Conservation (phyloP, 2,329 filamentous ascomycete genomes). For the Fonsecaea monophora region DNA sequence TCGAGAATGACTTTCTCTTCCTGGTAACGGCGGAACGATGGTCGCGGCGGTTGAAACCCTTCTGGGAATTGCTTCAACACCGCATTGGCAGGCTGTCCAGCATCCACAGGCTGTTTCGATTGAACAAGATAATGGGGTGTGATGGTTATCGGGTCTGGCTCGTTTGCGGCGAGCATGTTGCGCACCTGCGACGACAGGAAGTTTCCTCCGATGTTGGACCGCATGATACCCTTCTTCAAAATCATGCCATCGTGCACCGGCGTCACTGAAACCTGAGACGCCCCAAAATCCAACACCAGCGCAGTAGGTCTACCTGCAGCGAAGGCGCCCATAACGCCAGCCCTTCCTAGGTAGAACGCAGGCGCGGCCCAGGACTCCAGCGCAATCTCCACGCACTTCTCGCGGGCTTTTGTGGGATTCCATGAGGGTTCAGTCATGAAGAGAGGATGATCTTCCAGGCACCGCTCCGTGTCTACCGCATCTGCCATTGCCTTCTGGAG, state of each 20-base stretch:
- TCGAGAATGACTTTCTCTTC: constrained; percentile 93
- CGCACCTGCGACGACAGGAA: constrained; percentile 91
- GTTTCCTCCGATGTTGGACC: constrained; percentile 83
- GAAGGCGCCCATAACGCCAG: constrained; percentile 87
- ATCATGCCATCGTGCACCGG: constrained; percentile 95
- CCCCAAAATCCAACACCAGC: constrained; percentile 89
- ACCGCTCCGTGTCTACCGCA: constrained; percentile 71
- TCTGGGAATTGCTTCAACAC: constrained; percentile 73
- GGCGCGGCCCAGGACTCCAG: constrained; percentile 98
- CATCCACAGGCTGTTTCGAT: constrained; percentile 87
- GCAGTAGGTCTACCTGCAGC: constrained; percentile 92
- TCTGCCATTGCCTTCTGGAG: constrained; percentile 68
- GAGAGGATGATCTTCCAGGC: constrained; percentile 85
- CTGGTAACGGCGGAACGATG: constrained; percentile 80
- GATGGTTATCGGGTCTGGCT: constrained; percentile 73
- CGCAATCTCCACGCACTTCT: constrained; percentile 93
- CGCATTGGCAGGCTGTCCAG: constrained; percentile 78
- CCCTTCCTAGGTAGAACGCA: constrained; percentile 91
- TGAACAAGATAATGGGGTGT: constrained; percentile 87
- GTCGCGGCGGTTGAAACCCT: constrained; percentile 62
- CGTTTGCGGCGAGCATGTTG: constrained; percentile 72
- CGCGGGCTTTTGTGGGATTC: constrained; percentile 85
- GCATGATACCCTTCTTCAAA: constrained; percentile 85
- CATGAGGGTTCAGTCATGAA: constrained; percentile 94
- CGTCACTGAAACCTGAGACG: constrained; percentile 84